Conservation (phyloP, 495 filamentous ascomycete genomes). For the Xylaria flabelliformis region DNA sequence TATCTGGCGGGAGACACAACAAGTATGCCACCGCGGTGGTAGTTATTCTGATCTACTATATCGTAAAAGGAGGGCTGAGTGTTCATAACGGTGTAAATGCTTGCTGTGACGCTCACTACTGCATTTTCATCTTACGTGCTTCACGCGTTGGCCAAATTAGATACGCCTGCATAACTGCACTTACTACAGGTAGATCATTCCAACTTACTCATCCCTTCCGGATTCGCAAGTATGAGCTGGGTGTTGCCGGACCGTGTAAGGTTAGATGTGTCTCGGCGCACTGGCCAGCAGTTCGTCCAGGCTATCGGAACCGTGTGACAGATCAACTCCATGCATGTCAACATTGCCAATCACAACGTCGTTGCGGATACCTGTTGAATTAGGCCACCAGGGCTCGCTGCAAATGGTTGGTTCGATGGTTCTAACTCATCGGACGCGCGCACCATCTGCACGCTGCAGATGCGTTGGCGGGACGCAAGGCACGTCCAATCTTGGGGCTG, state of each 20-base stretch:
- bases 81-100: neutral
- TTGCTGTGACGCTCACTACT: neutral
- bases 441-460: conserved; percentile 1
- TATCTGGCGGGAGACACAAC: too few relatives aligned
- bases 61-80: neutral
- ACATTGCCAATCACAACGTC: conserved; percentile 8
- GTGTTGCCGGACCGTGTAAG: neutral
- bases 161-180: neutral
- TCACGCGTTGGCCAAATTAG: neutral
- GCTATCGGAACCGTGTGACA: conserved; percentile 43
- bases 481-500: neutral
- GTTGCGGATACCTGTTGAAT: conserved; percentile 12
- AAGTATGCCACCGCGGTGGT: neutral
- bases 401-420: conserved; percentile 14
- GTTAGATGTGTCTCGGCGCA: conserved; percentile 43
- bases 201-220: neutral
- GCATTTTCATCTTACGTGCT: neutral
- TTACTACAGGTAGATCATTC: neutral
- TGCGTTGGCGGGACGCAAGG: conserved; percentile 11
- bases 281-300: conserved; percentile 52
- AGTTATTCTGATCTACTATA: neutral
- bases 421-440: neutral
- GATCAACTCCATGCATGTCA: conserved; percentile 30
- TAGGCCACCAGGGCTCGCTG: neutral
- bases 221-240: neutral